Conservation (phyloP, 768 basidiomycete genomes). For the Lepiota brunneoincarnata region DNA sequence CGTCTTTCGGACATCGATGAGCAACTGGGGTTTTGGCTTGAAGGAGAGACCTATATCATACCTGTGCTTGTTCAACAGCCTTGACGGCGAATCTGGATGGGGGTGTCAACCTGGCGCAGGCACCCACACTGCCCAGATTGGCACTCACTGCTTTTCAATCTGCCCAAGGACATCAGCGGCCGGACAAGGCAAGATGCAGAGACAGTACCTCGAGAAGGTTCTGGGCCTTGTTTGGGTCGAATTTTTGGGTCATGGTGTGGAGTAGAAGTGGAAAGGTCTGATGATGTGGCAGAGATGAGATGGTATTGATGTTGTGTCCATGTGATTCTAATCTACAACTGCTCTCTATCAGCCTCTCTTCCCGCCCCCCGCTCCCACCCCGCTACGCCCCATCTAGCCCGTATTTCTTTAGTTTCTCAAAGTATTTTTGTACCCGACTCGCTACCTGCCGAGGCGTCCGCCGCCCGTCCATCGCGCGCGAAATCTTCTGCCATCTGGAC, state of each 20-base stretch:
- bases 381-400: conserved; percentile 31
- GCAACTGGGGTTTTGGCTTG: background rate
- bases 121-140: background rate
- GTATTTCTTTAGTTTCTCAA: conserved; percentile 78
- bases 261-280: conserved; percentile 12
- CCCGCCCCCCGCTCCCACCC: conserved; percentile 26
- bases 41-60: conserved; percentile 29
- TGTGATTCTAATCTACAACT: conserved; percentile 9
- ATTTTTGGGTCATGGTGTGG: conserved; percentile 46
- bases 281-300: conserved; percentile 17
- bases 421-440: conserved; percentile 85
- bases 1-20: conserved; percentile 47
- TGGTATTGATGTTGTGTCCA: conserved; percentile 7
- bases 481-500: conserved; percentile 76
- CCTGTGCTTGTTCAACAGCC: conserved; percentile 96
- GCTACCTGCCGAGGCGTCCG: conserved; percentile 85
- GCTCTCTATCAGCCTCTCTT: background rate
- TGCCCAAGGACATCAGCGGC: conserved; percentile 25
- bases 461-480: conserved; percentile 73
- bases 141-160: conserved; percentile 94
- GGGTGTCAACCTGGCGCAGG: background rate
- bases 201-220: conserved; percentile 77
- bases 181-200: background rate
- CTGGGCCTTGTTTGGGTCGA: conserved; percentile 90
- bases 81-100: conserved; percentile 78